These are phyloP conservation scores for Yamadazyma friedrichii DNA, from an alignment of 1,139 yeast species.

Conservation along the genomic window DNA sequence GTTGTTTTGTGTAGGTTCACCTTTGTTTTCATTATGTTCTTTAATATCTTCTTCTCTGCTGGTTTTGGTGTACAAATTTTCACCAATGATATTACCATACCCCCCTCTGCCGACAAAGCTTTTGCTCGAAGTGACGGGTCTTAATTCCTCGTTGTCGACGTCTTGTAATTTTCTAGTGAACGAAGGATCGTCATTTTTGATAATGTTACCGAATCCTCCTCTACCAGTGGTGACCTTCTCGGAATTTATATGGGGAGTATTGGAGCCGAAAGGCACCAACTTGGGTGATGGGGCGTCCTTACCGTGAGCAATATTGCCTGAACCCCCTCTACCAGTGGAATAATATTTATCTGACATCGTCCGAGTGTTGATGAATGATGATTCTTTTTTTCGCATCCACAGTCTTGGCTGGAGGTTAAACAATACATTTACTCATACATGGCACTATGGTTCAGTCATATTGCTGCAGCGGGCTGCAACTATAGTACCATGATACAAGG, in stretches of 20 bases:
- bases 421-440: neutral
- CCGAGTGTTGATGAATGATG: neutral
- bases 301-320: conserved; percentile 54
- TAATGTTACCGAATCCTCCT: conserved; percentile 82
- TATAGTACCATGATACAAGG: neutral
- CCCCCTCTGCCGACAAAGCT: conserved; percentile 51
- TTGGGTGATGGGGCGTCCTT: conserved; percentile 48
- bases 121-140: conserved; percentile 37
- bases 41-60: conserved; percentile 20
- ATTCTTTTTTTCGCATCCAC: conserved; percentile 2
- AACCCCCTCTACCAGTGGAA: conserved; percentile 82
- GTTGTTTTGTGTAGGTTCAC: neutral
- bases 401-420: neutral
- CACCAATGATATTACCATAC: conserved; percentile 41
- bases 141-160: conserved; percentile 48
- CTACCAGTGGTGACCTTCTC: conserved; percentile 71
- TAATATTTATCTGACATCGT: conserved; percentile 31
- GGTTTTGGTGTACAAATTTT: conserved; percentile 25
- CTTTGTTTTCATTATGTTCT: conserved; percentile 11
- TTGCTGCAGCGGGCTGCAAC: too few relatives aligned
- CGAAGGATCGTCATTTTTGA: conserved; percentile 59
- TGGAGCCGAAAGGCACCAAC: conserved; percentile 59
- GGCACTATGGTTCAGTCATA: neutral
- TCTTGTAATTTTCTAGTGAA: conserved; percentile 68
- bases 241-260: conserved; percentile 59